Evolutionary conservation across 148 eudicot genomes (phyloP), one percentile per base, ranked within the genome.

Genomic region (Rhododendron henanense): DNA sequence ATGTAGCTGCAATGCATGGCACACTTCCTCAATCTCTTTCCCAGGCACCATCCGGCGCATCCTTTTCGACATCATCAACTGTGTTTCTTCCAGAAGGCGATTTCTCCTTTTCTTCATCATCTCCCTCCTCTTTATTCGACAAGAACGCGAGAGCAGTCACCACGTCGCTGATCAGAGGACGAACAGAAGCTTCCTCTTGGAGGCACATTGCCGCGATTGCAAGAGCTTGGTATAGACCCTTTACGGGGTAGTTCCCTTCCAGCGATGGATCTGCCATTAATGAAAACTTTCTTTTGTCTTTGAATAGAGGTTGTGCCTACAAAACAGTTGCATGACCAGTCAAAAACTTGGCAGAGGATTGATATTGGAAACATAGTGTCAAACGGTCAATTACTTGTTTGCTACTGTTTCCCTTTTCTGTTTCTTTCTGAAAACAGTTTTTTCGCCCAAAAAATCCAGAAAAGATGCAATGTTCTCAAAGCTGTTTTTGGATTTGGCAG

Each of bases 191-290:
- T 55, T 86, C 88, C 47, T 75, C 71, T 61, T 86, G 88, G 53
- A 86, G 88, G 21, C 88, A 86, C 88, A 86, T 86, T 16, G 85
- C 88, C 10, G 88, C 88, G 45, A 86, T 83, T 57, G 88, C 88
- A 81, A 86, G 85, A 35, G 88, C 88, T 76, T 86, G 88, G 61
- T 86, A 74, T 28, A 86, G 88, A 57, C 80, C 81, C 76, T 83
- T 86, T 31, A 71, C 10, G 50, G 88, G 88, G 82, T 82, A 86
- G 59, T 86, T 59, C 16, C 82, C 85, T n/a, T 83, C 81, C 81
- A 86, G 39, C 23, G 83, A 75, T 28, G 88, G 88, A 65, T 86
- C 88, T 1, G 85, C 88, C 79, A 86, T 82, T 45, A 23, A 16
- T 1, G 63, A 39, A 73, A 86, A 86, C 85, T 74, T 86, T 53